Evolutionary conservation across 73 alveolate species (phyloP).

Genomic region (Effrenium voratum): DNA sequence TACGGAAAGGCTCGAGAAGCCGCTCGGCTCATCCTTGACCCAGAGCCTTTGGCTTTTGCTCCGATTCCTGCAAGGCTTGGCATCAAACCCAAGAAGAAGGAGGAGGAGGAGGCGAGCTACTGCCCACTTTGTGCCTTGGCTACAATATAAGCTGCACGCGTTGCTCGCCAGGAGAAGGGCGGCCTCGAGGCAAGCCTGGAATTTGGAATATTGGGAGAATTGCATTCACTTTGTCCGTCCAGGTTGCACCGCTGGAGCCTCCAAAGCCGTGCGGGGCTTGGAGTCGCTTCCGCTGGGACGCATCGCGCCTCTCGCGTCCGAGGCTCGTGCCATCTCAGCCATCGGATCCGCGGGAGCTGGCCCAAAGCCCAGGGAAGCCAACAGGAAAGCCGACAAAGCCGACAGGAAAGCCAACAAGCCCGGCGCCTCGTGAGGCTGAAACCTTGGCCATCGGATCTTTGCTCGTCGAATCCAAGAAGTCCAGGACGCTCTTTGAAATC

Average conservation of each 20-base stretch:
- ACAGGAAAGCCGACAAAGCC: too few relatives aligned
- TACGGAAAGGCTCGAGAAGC: constrained; percentile 42
- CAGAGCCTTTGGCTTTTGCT: background rate
- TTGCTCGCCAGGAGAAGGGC: too few relatives aligned
- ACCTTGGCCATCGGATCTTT: constrained; percentile 77
- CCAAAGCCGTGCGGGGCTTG: constrained; percentile 47
- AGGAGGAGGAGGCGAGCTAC: constrained; percentile 30
- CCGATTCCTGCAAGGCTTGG: constrained; percentile 25
- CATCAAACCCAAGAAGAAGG: constrained; percentile 72
- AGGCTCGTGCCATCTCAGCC: constrained; percentile 14
- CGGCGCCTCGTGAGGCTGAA: background rate
- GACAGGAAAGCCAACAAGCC: too few relatives aligned
- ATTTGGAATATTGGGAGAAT: too few relatives aligned
- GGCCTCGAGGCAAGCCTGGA: constrained; percentile 14
- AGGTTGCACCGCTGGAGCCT: constrained; percentile 89
- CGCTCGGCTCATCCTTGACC: background rate
- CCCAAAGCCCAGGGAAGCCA: too few relatives aligned
- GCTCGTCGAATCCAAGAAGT: constrained; percentile 88
- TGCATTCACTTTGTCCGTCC: background rate
- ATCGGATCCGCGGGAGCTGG: constrained; percentile 42
- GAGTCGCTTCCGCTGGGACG: background rate
- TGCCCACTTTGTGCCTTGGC: too few relatives aligned
- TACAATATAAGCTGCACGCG: too few relatives aligned
- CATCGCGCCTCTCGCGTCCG: background rate
- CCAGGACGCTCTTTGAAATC: background rate